phyloP scores from a whole-genome alignment of 805 yeast genomes.

The Candida cerambycidarum region DNA sequence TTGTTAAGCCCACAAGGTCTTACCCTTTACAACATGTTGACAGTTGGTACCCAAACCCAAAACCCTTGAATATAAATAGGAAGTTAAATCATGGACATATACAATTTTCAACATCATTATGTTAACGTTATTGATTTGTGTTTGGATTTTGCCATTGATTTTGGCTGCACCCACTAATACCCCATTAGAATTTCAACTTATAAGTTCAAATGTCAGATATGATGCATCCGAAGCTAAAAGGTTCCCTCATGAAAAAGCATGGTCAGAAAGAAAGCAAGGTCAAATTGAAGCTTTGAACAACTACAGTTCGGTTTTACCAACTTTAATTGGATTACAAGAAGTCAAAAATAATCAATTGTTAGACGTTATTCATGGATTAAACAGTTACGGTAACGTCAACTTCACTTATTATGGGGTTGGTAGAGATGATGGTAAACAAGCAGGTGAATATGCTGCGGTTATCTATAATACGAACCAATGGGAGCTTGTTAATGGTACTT shows the following conservation, averaged over 20 bases:
- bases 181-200: constrained; percentile 11
- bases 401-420: constrained; percentile 50
- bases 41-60: too few relatives aligned
- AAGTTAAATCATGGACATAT: too few relatives aligned
- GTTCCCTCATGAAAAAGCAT: constrained; percentile 40
- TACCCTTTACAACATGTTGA: too few relatives aligned
- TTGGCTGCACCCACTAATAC: neutral
- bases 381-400: constrained; percentile 21
- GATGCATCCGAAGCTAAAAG: constrained; percentile 28
- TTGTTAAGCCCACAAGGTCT: too few relatives aligned
- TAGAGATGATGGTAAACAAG: constrained; percentile 49
- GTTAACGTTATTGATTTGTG: neutral
- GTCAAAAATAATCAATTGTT: constrained; percentile 43
- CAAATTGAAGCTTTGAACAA: constrained; percentile 24
- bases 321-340: constrained; percentile 43
- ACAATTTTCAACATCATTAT: neutral
- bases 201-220: constrained; percentile 36
- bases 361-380: constrained; percentile 39
- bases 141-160: neutral
- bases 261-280: constrained; percentile 43
- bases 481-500: constrained; percentile 37
- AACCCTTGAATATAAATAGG: too few relatives aligned
- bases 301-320: constrained; percentile 16
- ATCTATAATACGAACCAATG: constrained; percentile 39
- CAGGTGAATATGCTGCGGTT: constrained; percentile 55